Percentiles rank a stretch among this genome's conserved stretches.
Conservation (phyloP, 768 basidiomycete genomes). For the Boletus rubroflammeus region DNA sequence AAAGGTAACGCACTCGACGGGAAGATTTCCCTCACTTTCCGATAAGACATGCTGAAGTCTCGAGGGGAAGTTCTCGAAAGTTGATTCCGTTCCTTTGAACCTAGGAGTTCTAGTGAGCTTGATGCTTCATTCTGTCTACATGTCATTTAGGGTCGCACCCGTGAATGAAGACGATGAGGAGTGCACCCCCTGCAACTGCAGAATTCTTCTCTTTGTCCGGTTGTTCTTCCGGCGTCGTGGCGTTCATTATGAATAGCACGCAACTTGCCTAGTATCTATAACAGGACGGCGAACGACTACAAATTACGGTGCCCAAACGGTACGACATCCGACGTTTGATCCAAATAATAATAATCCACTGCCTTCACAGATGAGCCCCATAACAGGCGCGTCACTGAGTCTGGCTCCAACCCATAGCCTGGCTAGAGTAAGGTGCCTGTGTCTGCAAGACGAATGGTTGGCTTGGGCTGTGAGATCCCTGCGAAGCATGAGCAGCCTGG, state of each 20-base stretch:
- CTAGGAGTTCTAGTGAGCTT: constrained; percentile 25
- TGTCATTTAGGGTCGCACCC: constrained; percentile 45
- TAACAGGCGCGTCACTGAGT: constrained; percentile 21
- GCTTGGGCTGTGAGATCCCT: constrained; percentile 23
- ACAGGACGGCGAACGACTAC: constrained; percentile 3
- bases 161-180: constrained; percentile 77
- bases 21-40: constrained; percentile 52
- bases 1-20: constrained; percentile 76
- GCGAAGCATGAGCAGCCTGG: not conserved
- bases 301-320: too few relatives aligned
- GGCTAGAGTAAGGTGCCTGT: constrained; percentile 54
- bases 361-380: not conserved
- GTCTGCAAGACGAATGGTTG: constrained; percentile 42
- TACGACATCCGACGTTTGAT: not conserved
- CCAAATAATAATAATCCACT: not conserved
- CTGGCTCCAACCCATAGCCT: constrained; percentile 28
- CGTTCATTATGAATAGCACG: constrained; percentile 9
- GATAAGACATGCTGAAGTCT: constrained; percentile 74
- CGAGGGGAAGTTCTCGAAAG: constrained; percentile 75
- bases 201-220: constrained; percentile 1
- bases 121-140: not conserved
- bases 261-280: constrained; percentile 10
- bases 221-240: constrained; percentile 6
- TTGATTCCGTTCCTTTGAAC: constrained; percentile 62
- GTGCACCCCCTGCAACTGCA: constrained; percentile 35